Evolutionary conservation across 2,329 filamentous ascomycete species (phyloP).

Genomic region (Purpureocillium takamizusanense): DNA sequence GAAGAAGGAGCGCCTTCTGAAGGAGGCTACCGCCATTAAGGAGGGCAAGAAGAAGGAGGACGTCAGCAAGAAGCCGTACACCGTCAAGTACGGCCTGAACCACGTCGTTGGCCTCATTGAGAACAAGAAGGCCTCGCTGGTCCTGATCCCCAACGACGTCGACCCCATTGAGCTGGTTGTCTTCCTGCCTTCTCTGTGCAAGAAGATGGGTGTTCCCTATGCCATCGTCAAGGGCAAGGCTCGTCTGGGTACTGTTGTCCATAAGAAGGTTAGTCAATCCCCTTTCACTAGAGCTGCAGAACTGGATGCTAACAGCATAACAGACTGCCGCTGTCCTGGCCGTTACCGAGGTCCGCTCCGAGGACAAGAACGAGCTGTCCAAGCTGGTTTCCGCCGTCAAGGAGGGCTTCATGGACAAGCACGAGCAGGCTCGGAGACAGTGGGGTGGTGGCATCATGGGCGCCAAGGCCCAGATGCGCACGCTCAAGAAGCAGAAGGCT

Average conservation of each 20-base stretch:
- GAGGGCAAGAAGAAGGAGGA: conserved; percentile 99
- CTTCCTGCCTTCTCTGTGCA: conserved; percentile 97
- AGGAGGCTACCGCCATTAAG: conserved; percentile 95
- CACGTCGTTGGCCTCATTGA: conserved; percentile 95
- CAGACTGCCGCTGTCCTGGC: conserved; percentile 93
- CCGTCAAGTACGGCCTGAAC: conserved; percentile 99
- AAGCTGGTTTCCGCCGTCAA: conserved; percentile 96
- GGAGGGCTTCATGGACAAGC: conserved; percentile 95
- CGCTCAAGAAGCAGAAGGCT: conserved; percentile 87
- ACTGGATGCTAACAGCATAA: neutral
- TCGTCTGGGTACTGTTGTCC: conserved; percentile 93
- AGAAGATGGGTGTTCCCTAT: conserved; percentile 99
- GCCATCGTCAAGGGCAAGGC: conserved; percentile 99
- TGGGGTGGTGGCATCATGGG: conserved; percentile 99
- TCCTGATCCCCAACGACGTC: conserved; percentile 98
- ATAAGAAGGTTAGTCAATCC: conserved; percentile 78
- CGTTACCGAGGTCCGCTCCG: conserved; percentile 89
- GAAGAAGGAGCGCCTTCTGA: conserved; percentile 99
- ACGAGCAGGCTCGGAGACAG: conserved; percentile 81
- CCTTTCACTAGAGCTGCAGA: neutral
- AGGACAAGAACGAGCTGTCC: conserved; percentile 97
- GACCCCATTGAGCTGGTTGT: conserved; percentile 99
- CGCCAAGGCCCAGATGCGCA: conserved; percentile 75
- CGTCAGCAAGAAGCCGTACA: conserved; percentile 99
- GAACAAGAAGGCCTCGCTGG: conserved; percentile 99